Evolutionary conservation across 129 eudicot genomes (phyloP).

Genomic region (Pittosporum tobira): DNA sequence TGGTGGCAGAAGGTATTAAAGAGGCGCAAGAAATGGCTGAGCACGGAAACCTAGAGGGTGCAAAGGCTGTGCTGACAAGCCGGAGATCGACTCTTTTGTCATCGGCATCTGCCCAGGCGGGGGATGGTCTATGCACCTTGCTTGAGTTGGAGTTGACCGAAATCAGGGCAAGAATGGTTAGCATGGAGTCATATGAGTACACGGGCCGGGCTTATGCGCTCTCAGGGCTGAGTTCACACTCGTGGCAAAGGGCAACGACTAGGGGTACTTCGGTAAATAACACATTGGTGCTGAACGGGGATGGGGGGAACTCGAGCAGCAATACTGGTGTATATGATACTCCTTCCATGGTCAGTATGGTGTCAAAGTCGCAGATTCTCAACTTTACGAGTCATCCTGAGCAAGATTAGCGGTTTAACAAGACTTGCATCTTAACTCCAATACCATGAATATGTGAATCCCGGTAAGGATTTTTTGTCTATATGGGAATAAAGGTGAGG

Average conservation of each 20-base stretch:
- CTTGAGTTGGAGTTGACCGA: slow-evolving; percentile 27
- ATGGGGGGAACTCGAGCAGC: slow-evolving; percentile 14
- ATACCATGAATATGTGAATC: background rate
- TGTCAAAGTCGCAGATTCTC: slow-evolving; percentile 18
- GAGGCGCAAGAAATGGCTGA: slow-evolving; percentile 28
- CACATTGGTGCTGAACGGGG: background rate
- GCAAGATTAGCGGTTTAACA: slow-evolving; percentile 4
- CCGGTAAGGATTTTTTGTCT: background rate
- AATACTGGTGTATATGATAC: slow-evolving; percentile 15
- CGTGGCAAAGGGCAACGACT: slow-evolving; percentile 24
- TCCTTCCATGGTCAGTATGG: slow-evolving; percentile 22
- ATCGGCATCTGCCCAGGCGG: slow-evolving; percentile 17
- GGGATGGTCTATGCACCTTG: slow-evolving; percentile 12
- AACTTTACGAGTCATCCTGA: background rate
- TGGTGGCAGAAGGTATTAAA: slow-evolving; percentile 16
- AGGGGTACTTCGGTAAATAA: slow-evolving; percentile 13
- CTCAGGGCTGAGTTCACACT: slow-evolving; percentile 24
- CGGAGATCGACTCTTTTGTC: background rate
- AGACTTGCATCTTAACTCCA: background rate
- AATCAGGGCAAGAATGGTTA: slow-evolving; percentile 14
- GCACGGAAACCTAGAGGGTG: slow-evolving; percentile 21
- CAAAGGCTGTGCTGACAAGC: slow-evolving; percentile 10
- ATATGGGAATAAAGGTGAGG: background rate
- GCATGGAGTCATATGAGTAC: slow-evolving; percentile 12
- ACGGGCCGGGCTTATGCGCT: slow-evolving; percentile 28